Evolutionary conservation across 805 yeast species (phyloP).

Genomic region (Starmerella cellae): DNA sequence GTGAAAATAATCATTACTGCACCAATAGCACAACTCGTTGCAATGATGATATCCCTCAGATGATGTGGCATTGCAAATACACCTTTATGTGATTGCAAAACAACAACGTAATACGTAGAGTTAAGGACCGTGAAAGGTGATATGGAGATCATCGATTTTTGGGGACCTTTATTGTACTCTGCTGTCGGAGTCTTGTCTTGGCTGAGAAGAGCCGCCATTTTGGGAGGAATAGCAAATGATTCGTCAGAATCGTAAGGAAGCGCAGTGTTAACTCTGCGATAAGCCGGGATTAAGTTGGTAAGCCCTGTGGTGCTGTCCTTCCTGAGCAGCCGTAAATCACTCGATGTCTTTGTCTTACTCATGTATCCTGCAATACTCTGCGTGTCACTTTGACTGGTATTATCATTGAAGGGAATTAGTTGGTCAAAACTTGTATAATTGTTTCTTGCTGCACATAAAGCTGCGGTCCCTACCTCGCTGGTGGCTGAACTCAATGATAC

Average conservation of each 20-base stretch:
- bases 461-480: conserved; percentile 16
- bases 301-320: not conserved
- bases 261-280: not conserved
- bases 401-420: conserved; percentile 17
- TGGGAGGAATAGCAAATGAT: conserved; percentile 5
- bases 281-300: not conserved
- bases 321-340: too few relatives aligned
- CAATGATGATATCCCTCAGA: conserved; percentile 15
- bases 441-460: conserved; percentile 11
- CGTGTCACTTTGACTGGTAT: not conserved
- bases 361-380: not conserved
- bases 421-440: conserved; percentile 12
- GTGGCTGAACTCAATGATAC: conserved; percentile 9
- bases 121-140: conserved; percentile 12
- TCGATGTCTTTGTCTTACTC: too few relatives aligned
- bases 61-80: conserved; percentile 17
- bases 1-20: conserved; percentile 19
- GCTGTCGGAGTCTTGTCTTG: conserved; percentile 11
- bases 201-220: conserved; percentile 7
- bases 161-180: conserved; percentile 16
- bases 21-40: conserved; percentile 15
- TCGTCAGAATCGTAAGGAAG: not conserved
- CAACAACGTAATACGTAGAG: conserved; percentile 14
- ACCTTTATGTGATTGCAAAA: conserved; percentile 15
- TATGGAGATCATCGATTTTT: conserved; percentile 18